These are phyloP conservation scores for Claviceps arundinis DNA, from an alignment of 2,329 filamentous ascomycete genomes.

Conservation along the genomic window DNA sequence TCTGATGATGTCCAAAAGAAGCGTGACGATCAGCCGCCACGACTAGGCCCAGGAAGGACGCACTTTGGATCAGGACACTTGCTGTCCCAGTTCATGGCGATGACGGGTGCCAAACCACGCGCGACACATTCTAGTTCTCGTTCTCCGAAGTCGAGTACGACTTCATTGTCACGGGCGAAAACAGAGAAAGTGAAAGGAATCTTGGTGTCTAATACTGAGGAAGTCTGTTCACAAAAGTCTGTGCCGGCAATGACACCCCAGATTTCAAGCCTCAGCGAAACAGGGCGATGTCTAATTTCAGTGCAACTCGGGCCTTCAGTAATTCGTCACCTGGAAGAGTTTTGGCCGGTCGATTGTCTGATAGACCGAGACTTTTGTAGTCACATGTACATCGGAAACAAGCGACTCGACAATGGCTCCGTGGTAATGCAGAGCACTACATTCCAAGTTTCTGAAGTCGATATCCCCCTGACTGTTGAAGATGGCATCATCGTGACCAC, in stretches of 20 bases:
- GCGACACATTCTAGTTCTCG: not conserved
- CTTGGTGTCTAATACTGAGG: not conserved
- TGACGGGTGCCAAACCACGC: constrained; percentile 1
- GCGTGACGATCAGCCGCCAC: not conserved
- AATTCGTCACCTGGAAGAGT: constrained; percentile 33
- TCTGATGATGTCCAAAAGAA: not conserved
- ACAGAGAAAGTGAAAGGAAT: not conserved
- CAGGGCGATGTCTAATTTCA: constrained; percentile 35
- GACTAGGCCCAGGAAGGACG: not conserved
- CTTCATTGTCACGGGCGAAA: not conserved
- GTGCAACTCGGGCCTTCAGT: constrained; percentile 32
- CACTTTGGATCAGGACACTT: not conserved
- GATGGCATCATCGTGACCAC: constrained; percentile 59
- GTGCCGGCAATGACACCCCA: constrained; percentile 8
- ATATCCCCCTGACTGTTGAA: constrained; percentile 56
- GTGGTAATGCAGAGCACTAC: no score
- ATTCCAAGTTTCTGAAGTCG: constrained; percentile 45
- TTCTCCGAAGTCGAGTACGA: not conserved
- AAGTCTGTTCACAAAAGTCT: not conserved
- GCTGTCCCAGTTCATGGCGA: constrained; percentile 5
- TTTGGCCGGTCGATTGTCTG: constrained; percentile 36
- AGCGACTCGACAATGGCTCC: constrained; percentile 18
- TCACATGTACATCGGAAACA: constrained; percentile 10
- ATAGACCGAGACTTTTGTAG: constrained; percentile 45
- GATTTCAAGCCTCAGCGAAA: constrained; percentile 6